Conservation (phyloP, 345 rosid genomes). For the Bruguiera parviflora region DNA sequence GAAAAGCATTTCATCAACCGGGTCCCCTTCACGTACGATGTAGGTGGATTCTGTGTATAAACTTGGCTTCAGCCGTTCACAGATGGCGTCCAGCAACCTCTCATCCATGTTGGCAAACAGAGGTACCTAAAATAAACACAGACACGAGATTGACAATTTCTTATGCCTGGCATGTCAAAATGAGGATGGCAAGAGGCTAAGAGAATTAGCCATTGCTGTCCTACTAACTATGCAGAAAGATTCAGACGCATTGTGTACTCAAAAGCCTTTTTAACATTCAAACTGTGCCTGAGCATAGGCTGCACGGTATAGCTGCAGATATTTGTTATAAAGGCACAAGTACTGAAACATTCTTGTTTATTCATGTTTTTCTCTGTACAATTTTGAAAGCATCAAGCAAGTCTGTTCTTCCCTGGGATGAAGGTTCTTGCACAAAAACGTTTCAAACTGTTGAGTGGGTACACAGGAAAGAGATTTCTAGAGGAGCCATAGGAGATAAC, state of each 20-base stretch:
- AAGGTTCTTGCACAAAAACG: too few relatives aligned
- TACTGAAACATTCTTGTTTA: too few relatives aligned
- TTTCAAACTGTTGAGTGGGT: not conserved
- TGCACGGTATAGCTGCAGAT: too few relatives aligned
- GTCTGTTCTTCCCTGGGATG: too few relatives aligned
- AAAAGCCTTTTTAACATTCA: too few relatives aligned
- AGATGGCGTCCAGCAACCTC: conserved; percentile 74
- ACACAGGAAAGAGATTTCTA: not conserved
- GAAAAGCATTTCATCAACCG: conserved; percentile 84
- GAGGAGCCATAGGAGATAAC: not conserved
- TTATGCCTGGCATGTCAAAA: too few relatives aligned
- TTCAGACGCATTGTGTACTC: too few relatives aligned
- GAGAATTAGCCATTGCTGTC: too few relatives aligned
- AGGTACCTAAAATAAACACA: conserved; percentile 51
- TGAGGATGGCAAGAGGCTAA: too few relatives aligned
- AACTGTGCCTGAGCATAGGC: too few relatives aligned
- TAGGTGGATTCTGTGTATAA: conserved; percentile 65
- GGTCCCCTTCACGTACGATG: conserved; percentile 83
- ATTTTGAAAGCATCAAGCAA: not conserved
- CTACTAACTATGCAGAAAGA: too few relatives aligned
- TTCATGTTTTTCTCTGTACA: not conserved
- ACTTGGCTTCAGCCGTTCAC: conserved; percentile 84
- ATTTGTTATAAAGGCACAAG: too few relatives aligned
- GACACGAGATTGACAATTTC: not conserved
- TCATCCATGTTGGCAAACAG: conserved; percentile 87